Base-by-base conservation (phyloP, 805 yeast species). In the Sungouiozyma intestinalis region DNA sequence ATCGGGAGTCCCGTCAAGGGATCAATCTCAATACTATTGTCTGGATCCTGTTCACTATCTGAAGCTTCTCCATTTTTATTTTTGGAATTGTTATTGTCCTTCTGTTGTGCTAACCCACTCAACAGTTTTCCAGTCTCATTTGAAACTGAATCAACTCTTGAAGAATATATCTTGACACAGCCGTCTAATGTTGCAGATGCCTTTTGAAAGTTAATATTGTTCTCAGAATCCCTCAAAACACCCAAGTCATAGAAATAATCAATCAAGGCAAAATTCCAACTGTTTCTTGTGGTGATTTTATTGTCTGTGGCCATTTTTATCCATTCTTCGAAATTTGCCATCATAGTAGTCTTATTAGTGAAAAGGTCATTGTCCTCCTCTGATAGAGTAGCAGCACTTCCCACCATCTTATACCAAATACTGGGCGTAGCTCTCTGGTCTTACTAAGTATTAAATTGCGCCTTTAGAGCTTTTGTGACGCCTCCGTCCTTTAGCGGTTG, bases 111-210 rank as follows among this genome's bases (percentile, higher is more conserved):
- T 43, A 85, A 63, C 3, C 95, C 94, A 60, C 84, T 81, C 31
- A 87, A 63, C 43, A 90, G 67, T 52, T 79, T 77, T 2, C 95
- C 94, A 0, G 97, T 87, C 53, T 88, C 97, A 7, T 82, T 79
- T 4, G 88, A 94, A 0, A 86, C 94, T 0, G 95, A 82, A 54
- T 88, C 97, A 17, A 90, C 87, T 52, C 97, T 74, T 14, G 94
- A 83, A 11, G 88, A 77, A 58, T 90, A 90, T 41, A 90, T 85
- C 64, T 87, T 87, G 29, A 88, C 90, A 67, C 97, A 88, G 0
- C 97, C 97, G 54, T 88, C 97, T 17, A 90, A 66, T 1, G 97
- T 85, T 2, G 94, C 86, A 0, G 92, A 78, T 0, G 97, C 97
- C 50, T 80, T 77, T 58, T 85, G 95, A 60, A 90, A 88, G 59